A percentile compares a stretch with the other conserved stretches of the same genome.
Conservation (phyloP, 352 stramenopile species). For the Globisporangium okanoganense region DNA sequence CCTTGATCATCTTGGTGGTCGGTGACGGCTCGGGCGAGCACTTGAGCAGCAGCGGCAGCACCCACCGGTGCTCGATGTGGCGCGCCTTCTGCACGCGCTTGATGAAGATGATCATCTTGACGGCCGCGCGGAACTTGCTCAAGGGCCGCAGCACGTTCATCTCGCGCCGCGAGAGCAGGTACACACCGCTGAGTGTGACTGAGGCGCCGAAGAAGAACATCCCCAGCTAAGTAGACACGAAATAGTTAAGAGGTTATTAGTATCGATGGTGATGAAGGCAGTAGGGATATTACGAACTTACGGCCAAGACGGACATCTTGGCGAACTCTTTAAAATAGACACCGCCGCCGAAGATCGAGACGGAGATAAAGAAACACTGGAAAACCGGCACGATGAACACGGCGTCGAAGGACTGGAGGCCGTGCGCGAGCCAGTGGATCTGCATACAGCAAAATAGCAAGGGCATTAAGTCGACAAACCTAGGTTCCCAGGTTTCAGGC, state of each 20-base stretch:
- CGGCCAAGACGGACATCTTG: constrained; percentile 39
- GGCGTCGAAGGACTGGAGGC: constrained; percentile 81
- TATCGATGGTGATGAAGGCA: background rate
- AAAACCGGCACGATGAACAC: constrained; percentile 85
- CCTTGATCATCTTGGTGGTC: constrained; percentile 7
- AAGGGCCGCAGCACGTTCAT: constrained; percentile 53
- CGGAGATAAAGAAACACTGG: constrained; percentile 90
- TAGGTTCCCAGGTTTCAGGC: too few species aligned
- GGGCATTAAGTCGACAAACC: background rate
- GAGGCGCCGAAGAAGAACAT: constrained; percentile 73
- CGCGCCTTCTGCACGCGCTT: constrained; percentile 52
- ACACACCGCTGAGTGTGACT: constrained; percentile 72
- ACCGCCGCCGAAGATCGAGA: constrained; percentile 84
- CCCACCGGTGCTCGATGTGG: constrained; percentile 47
- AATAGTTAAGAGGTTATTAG: background rate
- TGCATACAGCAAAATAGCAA: constrained; percentile 9
- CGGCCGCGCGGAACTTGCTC: constrained; percentile 39
- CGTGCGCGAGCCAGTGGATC: constrained; percentile 85
- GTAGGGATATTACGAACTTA: constrained; percentile 11
- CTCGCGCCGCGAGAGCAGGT: constrained; percentile 60
- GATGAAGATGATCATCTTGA: constrained; percentile 67
- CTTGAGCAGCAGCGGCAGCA: constrained; percentile 16
- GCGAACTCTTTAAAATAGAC: constrained; percentile 89
- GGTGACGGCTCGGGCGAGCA: background rate
- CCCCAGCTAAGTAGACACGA: constrained; percentile 20